Base-by-base conservation (phyloP, 495 filamentous ascomycete genomes). In the Xylona heveae region DNA sequence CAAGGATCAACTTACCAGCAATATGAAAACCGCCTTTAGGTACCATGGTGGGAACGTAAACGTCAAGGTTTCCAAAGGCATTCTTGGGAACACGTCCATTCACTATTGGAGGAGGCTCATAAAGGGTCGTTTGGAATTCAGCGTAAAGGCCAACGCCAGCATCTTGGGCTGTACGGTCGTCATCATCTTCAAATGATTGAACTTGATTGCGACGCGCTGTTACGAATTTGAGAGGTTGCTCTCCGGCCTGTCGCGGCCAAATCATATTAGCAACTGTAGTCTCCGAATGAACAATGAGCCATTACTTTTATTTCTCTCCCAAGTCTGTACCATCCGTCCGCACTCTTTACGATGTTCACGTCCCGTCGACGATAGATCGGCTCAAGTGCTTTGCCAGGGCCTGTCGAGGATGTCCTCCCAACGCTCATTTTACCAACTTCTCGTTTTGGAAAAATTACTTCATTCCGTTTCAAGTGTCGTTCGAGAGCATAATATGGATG, bases 41-140 rank as follows among this genome's bases (percentile, higher is more conserved):
- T 5, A 94, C 58, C 88, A 99, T 99, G 38, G 69, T 81, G 1
- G 84, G 76, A 6, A 88, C 79, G 46, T 85, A 95, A 16, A 95
- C 44, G 46, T 95, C 88, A 25, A 95, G 44, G 41, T 99, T 99
- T 0, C 78, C 79, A 43, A 71, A 99, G 6, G 55, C 61, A 41
- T 99, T 99, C 38, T 73, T 78, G 3, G 84, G 88, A 6, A 99
- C 63, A 10, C 52, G 59, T 4, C 84, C 85, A 28, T 66, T 47
- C 2, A 74, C 53, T 6, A 95, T 74, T 0, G 82, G 71, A 13
- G 79, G 78, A 1, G 84, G 65, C 6, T 61, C 48, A 42, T 91
- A 93, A 0, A 69, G 26, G 7, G 69, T 62, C 0, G 85, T 95
- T 49, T 95, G 85, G 27, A 66, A 69, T 4, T 58, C 43, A 0